A percentile compares a stretch with the other conserved stretches of the same genome.
Evolutionary conservation across 2,329 filamentous ascomycete species (phyloP).

Genomic region (Diaporthe aspalathi): DNA sequence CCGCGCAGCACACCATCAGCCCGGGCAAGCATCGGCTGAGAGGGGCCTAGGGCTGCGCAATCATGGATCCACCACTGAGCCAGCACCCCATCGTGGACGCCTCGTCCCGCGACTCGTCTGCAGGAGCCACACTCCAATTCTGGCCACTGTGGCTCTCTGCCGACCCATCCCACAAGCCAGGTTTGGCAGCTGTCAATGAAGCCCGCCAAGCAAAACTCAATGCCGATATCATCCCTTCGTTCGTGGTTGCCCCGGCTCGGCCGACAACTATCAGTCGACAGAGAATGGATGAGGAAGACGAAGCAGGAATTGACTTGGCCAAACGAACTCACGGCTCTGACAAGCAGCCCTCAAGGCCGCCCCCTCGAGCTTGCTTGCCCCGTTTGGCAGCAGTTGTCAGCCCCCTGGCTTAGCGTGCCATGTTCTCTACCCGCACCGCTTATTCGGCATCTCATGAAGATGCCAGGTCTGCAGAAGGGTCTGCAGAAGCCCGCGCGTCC

Average conservation of each 20-base stretch:
- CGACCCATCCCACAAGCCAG: not conserved
- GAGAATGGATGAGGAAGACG: not conserved
- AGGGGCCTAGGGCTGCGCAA: constrained; percentile 12
- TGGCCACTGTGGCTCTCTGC: not conserved
- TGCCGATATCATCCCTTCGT: not conserved
- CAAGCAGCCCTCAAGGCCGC: not conserved
- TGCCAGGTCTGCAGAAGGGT: constrained; percentile 16
- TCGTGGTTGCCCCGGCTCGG: constrained; percentile 1
- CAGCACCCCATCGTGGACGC: not conserved
- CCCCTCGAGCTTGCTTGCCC: not conserved
- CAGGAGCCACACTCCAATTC: constrained; percentile 4
- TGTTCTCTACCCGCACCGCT: constrained; percentile 28
- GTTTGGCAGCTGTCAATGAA: constrained; percentile 16
- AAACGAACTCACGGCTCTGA: not conserved
- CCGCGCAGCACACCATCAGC: not conserved
- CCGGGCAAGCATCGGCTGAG: not conserved
- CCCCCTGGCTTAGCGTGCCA: not conserved
- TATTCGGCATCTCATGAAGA: constrained; percentile 23
- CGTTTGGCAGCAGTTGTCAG: constrained; percentile 1
- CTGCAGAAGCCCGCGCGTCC: constrained; percentile 28
- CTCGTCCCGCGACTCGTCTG: constrained; percentile 5
- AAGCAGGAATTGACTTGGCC: not conserved
- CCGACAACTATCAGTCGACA: not conserved
- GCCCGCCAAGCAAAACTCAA: constrained; percentile 17
- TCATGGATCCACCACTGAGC: constrained; percentile 13